Conservation (phyloP, 805 yeast species). For the Teunomyces kruisii region DNA sequence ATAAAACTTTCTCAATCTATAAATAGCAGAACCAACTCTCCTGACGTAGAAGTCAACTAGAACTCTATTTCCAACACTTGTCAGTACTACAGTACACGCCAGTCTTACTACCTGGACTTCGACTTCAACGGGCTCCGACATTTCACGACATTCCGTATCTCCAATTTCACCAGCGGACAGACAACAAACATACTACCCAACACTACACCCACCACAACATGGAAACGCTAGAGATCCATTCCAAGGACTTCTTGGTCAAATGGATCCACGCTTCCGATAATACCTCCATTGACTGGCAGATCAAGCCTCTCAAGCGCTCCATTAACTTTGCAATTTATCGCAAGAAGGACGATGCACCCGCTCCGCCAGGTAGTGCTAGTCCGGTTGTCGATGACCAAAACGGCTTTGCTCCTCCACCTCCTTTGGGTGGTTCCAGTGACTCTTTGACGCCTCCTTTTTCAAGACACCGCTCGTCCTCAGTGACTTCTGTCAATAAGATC, state of each 20-base stretch:
- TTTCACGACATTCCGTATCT: constrained; percentile 2
- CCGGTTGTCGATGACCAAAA: constrained; percentile 2
- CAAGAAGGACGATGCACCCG: constrained; percentile 23
- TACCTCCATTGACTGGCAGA: constrained; percentile 70
- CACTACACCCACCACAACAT: constrained; percentile 31
- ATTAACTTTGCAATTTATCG: constrained; percentile 42
- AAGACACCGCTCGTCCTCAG: constrained; percentile 15
- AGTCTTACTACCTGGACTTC: no score
- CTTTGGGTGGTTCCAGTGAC: background rate
- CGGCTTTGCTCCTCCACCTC: constrained; percentile 7
- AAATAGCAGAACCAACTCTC: no score
- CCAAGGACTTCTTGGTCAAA: constrained; percentile 84
- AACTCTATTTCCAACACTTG: no score
- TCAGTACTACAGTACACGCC: no score
- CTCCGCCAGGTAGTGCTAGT: background rate
- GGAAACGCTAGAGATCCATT: constrained; percentile 91
- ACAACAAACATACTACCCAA: background rate
- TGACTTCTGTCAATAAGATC: constrained; percentile 33
- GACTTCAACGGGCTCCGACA: constrained; percentile 1
- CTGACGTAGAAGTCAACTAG: no score
- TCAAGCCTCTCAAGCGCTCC: constrained; percentile 63
- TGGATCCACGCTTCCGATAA: constrained; percentile 82
- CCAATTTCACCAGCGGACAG: constrained; percentile 2
- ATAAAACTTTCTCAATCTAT: background rate
- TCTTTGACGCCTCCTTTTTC: background rate